A percentile compares a stretch with the other conserved stretches of the same genome.
Evolutionary conservation across 257 asterid genomes (phyloP).

Genomic region (Ballota nigra): DNA sequence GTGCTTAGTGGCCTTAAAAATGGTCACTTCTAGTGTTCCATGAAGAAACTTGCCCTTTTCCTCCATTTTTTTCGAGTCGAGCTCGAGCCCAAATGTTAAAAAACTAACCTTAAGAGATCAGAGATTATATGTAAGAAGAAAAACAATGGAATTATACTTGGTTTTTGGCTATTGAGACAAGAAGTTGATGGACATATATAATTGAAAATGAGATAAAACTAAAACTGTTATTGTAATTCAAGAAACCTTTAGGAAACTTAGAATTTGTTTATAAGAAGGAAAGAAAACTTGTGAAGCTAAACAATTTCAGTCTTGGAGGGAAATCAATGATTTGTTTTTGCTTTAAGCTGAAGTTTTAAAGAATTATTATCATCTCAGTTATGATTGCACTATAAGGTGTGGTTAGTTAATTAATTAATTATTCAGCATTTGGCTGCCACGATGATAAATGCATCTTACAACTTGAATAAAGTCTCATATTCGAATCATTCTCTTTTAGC

Average conservation of each 20-base stretch:
- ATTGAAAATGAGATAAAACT: constrained; percentile 27
- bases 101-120: constrained; percentile 10
- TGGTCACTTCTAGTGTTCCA: constrained; percentile 89
- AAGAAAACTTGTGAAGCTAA: constrained; percentile 49
- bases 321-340: constrained; percentile 46
- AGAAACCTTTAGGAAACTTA: constrained; percentile 43
- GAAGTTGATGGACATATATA: constrained; percentile 15
- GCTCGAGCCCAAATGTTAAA: neutral
- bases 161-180: neutral
- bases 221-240: constrained; percentile 39
- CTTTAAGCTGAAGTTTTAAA: constrained; percentile 68
- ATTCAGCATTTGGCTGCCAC: neutral
- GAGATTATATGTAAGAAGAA: neutral
- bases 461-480: no score
- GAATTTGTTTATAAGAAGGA: constrained; percentile 27
- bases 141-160: neutral
- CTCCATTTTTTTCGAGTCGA: constrained; percentile 42
- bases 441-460: neutral
- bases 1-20: constrained; percentile 60
- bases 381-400: constrained; percentile 6
- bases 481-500: no score
- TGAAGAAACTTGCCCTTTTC: constrained; percentile 56
- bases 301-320: constrained; percentile 49
- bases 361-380: neutral
- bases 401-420: neutral